These are phyloP conservation scores for Apophysomyces elegans DNA, from an alignment of 371 early-diverging fungal species.

Conservation along the genomic window DNA sequence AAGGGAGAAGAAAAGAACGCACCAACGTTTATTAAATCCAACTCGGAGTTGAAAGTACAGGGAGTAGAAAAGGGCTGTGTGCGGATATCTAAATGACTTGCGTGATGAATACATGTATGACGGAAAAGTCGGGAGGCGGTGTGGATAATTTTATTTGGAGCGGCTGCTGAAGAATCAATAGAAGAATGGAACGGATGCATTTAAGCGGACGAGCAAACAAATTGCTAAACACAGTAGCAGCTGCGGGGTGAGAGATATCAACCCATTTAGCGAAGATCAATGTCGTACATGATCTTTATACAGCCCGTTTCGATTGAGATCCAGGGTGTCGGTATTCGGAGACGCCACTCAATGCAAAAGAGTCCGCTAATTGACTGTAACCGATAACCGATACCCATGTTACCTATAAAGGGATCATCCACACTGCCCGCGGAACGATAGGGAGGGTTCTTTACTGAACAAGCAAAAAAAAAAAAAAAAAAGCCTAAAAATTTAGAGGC, in stretches of 20 bases:
- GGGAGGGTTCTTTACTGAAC: too few relatives aligned
- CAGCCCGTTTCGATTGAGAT: not conserved
- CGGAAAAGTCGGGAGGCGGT: slow-evolving; percentile 12
- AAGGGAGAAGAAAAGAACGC: not conserved
- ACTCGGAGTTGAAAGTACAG: not conserved
- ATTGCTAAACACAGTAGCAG: slow-evolving; percentile 4
- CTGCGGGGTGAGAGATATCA: slow-evolving; percentile 6
- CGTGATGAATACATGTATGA: slow-evolving; percentile 6
- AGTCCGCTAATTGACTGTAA: too few relatives aligned
- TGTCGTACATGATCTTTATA: not conserved
- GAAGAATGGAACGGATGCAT: slow-evolving; percentile 1
- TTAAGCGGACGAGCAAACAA: not conserved
- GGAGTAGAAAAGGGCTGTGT: slow-evolving; percentile 4
- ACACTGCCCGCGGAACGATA: too few relatives aligned
- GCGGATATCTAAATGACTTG: slow-evolving; percentile 3
- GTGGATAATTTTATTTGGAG: not conserved
- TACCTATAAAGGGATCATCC: too few relatives aligned
- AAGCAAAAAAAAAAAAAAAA: too few relatives aligned
- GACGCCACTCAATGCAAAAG: not conserved
- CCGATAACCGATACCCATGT: too few relatives aligned
- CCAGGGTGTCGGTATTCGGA: slow-evolving; percentile 8
- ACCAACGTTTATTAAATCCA: slow-evolving; percentile 6
- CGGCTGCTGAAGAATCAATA: slow-evolving; percentile 6
- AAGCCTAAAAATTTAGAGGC: too few relatives aligned
- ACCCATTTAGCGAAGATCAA: slow-evolving; percentile 5